phyloP scores from a whole-genome alignment of 306 rosid genomes.

The Vigna hirtella region DNA sequence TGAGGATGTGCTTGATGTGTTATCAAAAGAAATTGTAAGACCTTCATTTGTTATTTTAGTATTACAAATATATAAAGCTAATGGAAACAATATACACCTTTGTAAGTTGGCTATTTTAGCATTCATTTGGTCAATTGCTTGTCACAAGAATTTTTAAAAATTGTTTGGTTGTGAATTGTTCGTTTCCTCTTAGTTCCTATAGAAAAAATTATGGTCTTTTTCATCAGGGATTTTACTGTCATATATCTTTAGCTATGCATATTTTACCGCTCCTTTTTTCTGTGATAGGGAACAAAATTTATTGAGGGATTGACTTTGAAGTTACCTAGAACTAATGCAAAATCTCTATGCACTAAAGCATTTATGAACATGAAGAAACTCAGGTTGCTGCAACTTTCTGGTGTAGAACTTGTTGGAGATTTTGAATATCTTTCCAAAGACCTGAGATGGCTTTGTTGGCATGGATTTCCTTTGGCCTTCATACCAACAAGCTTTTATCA shows the following conservation, averaged over 20 bases:
- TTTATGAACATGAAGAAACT: constrained; percentile 47
- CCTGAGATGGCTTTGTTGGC: constrained; percentile 46
- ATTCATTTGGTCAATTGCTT: not conserved
- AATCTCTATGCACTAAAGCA: constrained; percentile 5
- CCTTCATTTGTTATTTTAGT: not conserved
- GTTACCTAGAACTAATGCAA: not conserved
- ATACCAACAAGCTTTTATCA: constrained; percentile 31
- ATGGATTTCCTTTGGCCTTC: constrained; percentile 18
- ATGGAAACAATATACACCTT: not conserved
- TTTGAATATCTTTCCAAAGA: constrained; percentile 33
- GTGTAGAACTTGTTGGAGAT: constrained; percentile 42
- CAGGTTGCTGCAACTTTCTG: constrained; percentile 38
- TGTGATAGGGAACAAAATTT: constrained; percentile 38
- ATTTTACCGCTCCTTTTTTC: not conserved
- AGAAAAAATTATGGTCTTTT: not conserved
- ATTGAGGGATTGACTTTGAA: constrained; percentile 45
- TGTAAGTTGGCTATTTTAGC: not conserved
- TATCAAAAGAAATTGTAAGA: not conserved
- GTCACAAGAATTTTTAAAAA: not conserved
- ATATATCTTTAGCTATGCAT: not conserved
- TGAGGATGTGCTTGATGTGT: constrained; percentile 16
- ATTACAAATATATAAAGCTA: not conserved
- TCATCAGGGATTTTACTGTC: not conserved
- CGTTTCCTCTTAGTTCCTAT: not conserved
- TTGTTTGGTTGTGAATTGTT: not conserved